These are phyloP conservation scores for Mycena filopes DNA, from an alignment of 768 basidiomycete species.

Conservation along the genomic window DNA sequence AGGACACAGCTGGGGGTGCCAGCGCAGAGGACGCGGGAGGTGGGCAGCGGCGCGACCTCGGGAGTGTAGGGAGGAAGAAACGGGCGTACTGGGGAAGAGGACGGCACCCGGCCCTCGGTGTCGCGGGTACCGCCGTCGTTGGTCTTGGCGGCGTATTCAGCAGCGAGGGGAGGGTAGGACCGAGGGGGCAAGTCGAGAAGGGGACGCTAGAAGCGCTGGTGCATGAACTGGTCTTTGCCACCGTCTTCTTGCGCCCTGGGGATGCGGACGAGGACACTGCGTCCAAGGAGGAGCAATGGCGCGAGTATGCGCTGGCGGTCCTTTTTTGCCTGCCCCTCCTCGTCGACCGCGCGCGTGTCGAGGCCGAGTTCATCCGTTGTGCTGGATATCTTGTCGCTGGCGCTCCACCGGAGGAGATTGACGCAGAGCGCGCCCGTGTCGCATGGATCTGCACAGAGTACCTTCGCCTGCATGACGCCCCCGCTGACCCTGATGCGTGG, in stretches of 20 bases:
- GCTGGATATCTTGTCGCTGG: conserved; percentile 73
- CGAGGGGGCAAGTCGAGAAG: conserved; percentile 55
- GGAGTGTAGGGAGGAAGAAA: conserved; percentile 24
- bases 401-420: conserved; percentile 55
- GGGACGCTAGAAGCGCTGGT: conserved; percentile 83
- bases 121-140: conserved; percentile 29
- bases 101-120: conserved; percentile 55
- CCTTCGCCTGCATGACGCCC: conserved; percentile 63
- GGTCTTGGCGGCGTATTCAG: conserved; percentile 14
- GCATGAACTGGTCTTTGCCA: conserved; percentile 85
- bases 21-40: conserved; percentile 77
- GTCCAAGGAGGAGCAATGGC: conserved; percentile 57
- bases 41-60: conserved; percentile 48
- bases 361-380: conserved; percentile 75
- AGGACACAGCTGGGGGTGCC: conserved; percentile 56
- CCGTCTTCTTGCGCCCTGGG: conserved; percentile 61
- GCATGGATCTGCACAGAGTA: conserved; percentile 77
- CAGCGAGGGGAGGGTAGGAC: background rate
- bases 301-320: conserved; percentile 69
- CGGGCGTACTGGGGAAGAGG: conserved; percentile 66
- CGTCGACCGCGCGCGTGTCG: conserved; percentile 66
- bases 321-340: conserved; percentile 70
- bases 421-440: conserved; percentile 53
- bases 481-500: conserved; percentile 66
- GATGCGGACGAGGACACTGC: conserved; percentile 24